Evolutionary conservation across 257 asterid genomes (phyloP), one percentile per base, ranked within the genome.

Genomic region (Solanum medicagineum): DNA sequence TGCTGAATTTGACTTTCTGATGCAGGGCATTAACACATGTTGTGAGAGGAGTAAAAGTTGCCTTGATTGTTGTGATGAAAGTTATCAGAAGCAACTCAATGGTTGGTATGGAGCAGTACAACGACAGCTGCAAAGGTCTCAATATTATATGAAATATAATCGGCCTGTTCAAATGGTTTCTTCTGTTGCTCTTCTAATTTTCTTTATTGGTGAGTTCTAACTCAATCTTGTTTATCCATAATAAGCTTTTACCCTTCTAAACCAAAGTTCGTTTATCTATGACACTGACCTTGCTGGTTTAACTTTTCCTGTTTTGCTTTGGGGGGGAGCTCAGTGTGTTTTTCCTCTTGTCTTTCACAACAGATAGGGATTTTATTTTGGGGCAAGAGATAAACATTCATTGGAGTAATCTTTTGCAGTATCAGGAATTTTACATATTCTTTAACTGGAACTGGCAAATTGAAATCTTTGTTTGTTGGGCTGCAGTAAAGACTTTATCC

Each of bases 121-220:
- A 86, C 93, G 99, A 89, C 98, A 91, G 88, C 89, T 95, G 84
- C 99, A 91, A 89, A 93, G 99, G 89, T 94, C 98, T 70, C 98
- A 97, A 87, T 94, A 97, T 88, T 90, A 91, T 70, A 87, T 95
- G 91, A 97, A 92, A 84, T 95, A 95, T 84, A 92, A 91, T 89
- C 93, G 98, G 81, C 93, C 97, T 69, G 89, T 93, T 74, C 95
- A 91, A 88, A 85, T 94, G 55, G 81, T 86, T 81, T 89, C 91
- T 89, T 91, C 92, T 85, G 75, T 89, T 75, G 55, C 88, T 81
- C 87, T 92, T 89, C 90, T 96, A 62, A 80, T 96, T 54, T 90
- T 94, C 86, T 85, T 95, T 80, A 90, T 95, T 62, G 98, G 99
- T 96, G 94, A 92, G 99, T 80, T 74, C 86, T 86, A 29, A 53